Evolutionary conservation across 352 stramenopile genomes (phyloP), one percentile per base, ranked within the genome.

Genomic region (Aphanomyces invadans): DNA sequence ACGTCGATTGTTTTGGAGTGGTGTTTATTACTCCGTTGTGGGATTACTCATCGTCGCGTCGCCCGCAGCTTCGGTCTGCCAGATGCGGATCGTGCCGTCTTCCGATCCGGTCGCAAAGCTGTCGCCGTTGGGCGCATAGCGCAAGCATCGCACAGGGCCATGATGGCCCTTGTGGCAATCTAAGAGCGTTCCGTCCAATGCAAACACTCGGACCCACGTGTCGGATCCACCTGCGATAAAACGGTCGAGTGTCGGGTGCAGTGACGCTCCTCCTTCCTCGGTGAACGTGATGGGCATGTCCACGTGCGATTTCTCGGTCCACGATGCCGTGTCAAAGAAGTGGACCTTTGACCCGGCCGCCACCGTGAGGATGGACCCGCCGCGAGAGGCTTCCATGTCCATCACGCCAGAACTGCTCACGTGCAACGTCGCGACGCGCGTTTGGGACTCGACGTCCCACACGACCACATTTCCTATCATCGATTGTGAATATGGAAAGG

Each of bases 141-240:
- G 87, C 69, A 99, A 73, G 89, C 96, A 99, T 63, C 95, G 82
- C 71, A 99, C 90, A 11, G 97, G 96, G 4, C 97, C 97, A 72
- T 99, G 96, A 80, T 99, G 97, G 65, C 97, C 96, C 79, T 98
- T 98, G 78, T 98, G 89, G 71, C 86, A 97, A 78, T 98, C 90
- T 17, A 99, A 74, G 70, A 98, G 69, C 12, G 45, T 28, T 23
- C 59, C 78, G 63, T 95, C 76, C 7, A 96, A 95, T 1, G 81
- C 94, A 74, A 98, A 99, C 32, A 98, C 94, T 36, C 95, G 87
- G 31, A 99, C 94, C 95, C 93, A 98, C 65, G 98, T 92, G 77
- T 99, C 97, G 17, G 87, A 96, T 12, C 90, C 90, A 25, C 91
- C 90, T 15, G 89, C 88, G 60, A 97, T 93, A 68, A 97, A 96